A percentile compares a stretch with the other conserved stretches of the same genome.
phyloP scores from a whole-genome alignment of 768 basidiomycete genomes.

The Butyriboletus loyo region DNA sequence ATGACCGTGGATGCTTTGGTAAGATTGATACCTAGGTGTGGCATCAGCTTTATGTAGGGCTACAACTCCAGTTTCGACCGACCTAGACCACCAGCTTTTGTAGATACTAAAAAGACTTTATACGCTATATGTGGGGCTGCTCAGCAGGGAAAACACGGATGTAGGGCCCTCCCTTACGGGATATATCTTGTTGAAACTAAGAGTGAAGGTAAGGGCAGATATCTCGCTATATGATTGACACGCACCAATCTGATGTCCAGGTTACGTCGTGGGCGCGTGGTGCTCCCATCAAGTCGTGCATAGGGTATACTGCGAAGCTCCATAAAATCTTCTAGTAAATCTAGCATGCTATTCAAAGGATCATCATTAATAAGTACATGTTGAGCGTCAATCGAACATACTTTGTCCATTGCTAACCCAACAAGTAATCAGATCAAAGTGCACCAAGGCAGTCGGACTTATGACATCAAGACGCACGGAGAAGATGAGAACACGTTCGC shows the following conservation, averaged over 20 bases:
- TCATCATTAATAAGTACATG: background rate
- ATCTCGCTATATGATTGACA: background rate
- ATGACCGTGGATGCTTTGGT: slow-evolving; percentile 79
- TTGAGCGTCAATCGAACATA: slow-evolving; percentile 14
- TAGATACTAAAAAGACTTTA: slow-evolving; percentile 67
- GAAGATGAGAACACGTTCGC: slow-evolving; percentile 66
- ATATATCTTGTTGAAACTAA: slow-evolving; percentile 58
- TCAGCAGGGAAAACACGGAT: slow-evolving; percentile 2
- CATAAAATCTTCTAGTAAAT: slow-evolving; percentile 67
- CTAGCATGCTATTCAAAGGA: slow-evolving; percentile 51
- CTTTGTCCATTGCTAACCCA: slow-evolving; percentile 55
- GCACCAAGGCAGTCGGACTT: background rate
- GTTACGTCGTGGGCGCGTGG: slow-evolving; percentile 49
- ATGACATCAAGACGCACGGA: slow-evolving; percentile 40
- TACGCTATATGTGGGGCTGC: slow-evolving; percentile 39
- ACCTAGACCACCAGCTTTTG: slow-evolving; percentile 71
- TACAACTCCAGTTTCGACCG: slow-evolving; percentile 4
- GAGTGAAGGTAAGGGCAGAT: background rate
- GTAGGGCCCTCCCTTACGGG: slow-evolving; percentile 38
- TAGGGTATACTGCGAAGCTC: slow-evolving; percentile 54
- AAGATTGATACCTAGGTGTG: slow-evolving; percentile 65
- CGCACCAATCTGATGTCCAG: slow-evolving; percentile 57
- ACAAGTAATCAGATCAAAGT: slow-evolving; percentile 11
- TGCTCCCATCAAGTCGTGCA: slow-evolving; percentile 58
- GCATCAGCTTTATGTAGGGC: slow-evolving; percentile 16